Evolutionary conservation across 345 rosid genomes (phyloP).

Genomic region (Limnanthes douglasii): DNA sequence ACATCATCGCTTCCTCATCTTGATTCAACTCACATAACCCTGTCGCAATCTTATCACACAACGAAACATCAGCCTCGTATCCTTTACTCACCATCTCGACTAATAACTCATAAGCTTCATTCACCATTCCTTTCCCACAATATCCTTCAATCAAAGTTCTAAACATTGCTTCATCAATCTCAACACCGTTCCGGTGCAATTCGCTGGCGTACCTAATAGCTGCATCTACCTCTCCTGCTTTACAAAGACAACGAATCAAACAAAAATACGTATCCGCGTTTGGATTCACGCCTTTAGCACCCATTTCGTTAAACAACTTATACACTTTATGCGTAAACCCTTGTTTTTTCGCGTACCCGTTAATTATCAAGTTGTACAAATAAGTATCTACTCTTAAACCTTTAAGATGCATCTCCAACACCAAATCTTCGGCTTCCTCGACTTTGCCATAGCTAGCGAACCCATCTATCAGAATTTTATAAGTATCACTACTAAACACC

Average conservation of each 20-base stretch:
- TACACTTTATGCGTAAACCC: constrained; percentile 21
- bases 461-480: constrained; percentile 29
- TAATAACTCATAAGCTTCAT: constrained; percentile 18
- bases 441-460: constrained; percentile 25
- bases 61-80: constrained; percentile 8
- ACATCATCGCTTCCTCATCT: constrained; percentile 14
- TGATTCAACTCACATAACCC: constrained; percentile 10
- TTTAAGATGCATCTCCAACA: constrained; percentile 25
- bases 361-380: constrained; percentile 27
- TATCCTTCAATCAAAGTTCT: constrained; percentile 16
- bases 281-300: constrained; percentile 13
- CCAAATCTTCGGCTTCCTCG: constrained; percentile 30
- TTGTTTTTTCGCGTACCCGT: constrained; percentile 14
- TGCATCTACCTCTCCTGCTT: constrained; percentile 18
- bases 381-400: constrained; percentile 23
- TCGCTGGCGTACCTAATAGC: constrained; percentile 16
- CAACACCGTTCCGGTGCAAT: constrained; percentile 25
- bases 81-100: constrained; percentile 26
- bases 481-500: constrained; percentile 14
- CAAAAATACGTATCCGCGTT: constrained; percentile 29
- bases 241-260: constrained; percentile 25
- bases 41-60: constrained; percentile 10
- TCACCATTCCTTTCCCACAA: constrained; percentile 19
- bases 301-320: constrained; percentile 22
- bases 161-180: constrained; percentile 20